phyloP scores from a whole-genome alignment of 164 flowering plant species.

The Magnolia kwangsiensis region DNA sequence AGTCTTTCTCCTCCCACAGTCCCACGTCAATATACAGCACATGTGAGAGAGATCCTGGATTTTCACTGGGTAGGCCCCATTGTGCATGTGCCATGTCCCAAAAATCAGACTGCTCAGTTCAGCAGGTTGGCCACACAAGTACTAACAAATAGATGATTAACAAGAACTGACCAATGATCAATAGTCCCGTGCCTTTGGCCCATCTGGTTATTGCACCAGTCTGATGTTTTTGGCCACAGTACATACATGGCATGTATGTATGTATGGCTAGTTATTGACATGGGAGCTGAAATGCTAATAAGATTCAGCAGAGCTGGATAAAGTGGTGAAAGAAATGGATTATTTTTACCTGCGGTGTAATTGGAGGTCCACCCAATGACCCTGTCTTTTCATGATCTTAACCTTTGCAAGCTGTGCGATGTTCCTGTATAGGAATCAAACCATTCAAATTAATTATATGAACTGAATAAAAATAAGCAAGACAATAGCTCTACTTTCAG shows the following conservation, averaged over 20 bases:
- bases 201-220: neutral
- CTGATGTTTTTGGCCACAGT: neutral
- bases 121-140: neutral
- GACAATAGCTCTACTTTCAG: no score
- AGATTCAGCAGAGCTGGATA: neutral
- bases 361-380: conserved; percentile 60
- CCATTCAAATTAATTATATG: neutral
- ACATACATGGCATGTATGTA: no score
- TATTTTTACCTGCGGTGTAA: conserved; percentile 48
- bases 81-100: neutral
- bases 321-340: neutral
- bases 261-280: neutral
- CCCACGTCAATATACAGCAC: neutral
- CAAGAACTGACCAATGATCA: neutral
- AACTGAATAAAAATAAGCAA: neutral
- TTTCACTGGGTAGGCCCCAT: neutral
- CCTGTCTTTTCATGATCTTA: conserved; percentile 49
- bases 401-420: conserved; percentile 55
- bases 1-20: neutral
- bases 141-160: no score
- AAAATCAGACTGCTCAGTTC: neutral
- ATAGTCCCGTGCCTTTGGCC: neutral
- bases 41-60: neutral
- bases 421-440: conserved; percentile 32
- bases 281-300: neutral